These are phyloP conservation scores for Cladorrhinum sp. DNA, from an alignment of 2,329 filamentous ascomycete species.

Conservation along the genomic window DNA sequence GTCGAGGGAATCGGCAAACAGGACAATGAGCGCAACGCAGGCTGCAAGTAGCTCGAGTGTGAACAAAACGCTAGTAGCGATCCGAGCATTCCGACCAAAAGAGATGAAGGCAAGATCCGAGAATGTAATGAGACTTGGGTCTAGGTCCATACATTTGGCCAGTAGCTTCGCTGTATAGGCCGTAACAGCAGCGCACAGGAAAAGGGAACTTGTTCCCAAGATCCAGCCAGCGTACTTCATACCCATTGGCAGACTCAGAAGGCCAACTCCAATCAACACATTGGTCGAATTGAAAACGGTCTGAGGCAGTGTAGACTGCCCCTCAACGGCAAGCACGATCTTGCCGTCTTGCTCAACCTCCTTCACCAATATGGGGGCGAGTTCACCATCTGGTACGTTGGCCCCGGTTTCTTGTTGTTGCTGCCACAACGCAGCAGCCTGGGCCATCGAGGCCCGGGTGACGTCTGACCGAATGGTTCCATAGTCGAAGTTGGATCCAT, in stretches of 20 bases:
- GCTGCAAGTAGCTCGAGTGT: conserved; percentile 82
- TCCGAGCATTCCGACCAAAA: conserved; percentile 76
- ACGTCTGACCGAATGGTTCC: conserved; percentile 48
- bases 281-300: conserved; percentile 97
- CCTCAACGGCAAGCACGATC: conserved; percentile 78
- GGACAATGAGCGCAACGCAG: conserved; percentile 82
- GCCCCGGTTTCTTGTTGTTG: conserved; percentile 50
- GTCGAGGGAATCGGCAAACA: conserved; percentile 89
- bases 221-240: conserved; percentile 88
- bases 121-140: conserved; percentile 85
- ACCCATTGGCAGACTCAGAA: conserved; percentile 84
- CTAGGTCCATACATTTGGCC: conserved; percentile 83
- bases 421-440: conserved; percentile 51
- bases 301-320: conserved; percentile 92
- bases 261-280: conserved; percentile 83
- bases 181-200: conserved; percentile 72
- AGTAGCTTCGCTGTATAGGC: conserved; percentile 82
- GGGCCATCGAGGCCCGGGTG: conserved; percentile 47
- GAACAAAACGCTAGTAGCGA: conserved; percentile 82
- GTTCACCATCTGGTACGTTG: conserved; percentile 54
- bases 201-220: conserved; percentile 71
- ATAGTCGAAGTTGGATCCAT: conserved; percentile 56
- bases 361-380: conserved; percentile 79
- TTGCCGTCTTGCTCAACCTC: conserved; percentile 86
- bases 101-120: conserved; percentile 90